These are phyloP conservation scores for Nematodospora anomalae DNA, from an alignment of 1,139 yeast genomes.

Conservation along the genomic window DNA sequence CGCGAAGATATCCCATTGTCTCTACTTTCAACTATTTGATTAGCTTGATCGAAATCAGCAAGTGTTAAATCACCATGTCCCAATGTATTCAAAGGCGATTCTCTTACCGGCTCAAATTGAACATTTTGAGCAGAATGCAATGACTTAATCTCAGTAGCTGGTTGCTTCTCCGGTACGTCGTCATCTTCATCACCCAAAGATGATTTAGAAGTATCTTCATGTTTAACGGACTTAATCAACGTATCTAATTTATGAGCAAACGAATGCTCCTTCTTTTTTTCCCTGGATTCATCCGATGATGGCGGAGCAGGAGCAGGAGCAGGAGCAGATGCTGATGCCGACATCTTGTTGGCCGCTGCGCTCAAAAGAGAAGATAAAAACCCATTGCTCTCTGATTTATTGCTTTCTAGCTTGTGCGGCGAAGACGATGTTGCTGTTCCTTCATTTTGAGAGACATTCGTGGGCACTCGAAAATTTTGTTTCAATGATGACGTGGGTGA, in stretches of 20 bases:
- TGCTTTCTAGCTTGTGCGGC: constrained; percentile 1
- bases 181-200: constrained; percentile 7
- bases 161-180: constrained; percentile 3
- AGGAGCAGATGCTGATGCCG: constrained; percentile 6
- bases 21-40: constrained; percentile 23
- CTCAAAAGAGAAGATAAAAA: constrained; percentile 28
- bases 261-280: constrained; percentile 18
- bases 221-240: constrained; percentile 19
- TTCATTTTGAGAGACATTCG: background rate
- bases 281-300: constrained; percentile 3
- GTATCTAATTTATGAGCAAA: constrained; percentile 21
- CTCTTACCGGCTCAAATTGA: constrained; percentile 59
- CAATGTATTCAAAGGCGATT: constrained; percentile 58
- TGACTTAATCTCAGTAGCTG: constrained; percentile 7
- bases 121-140: constrained; percentile 20
- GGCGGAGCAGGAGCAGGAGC: too few relatives aligned
- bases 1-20: constrained; percentile 2
- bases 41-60: constrained; percentile 45
- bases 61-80: constrained; percentile 73
- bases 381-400: constrained; percentile 20
- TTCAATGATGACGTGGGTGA: constrained; percentile 2
- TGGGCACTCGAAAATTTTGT: background rate
- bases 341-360: constrained; percentile 29
- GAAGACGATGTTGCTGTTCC: constrained; percentile 3
- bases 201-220: constrained; percentile 10